Conservation (phyloP, 805 yeast species). For the Jamesozyma jinghongensis region DNA sequence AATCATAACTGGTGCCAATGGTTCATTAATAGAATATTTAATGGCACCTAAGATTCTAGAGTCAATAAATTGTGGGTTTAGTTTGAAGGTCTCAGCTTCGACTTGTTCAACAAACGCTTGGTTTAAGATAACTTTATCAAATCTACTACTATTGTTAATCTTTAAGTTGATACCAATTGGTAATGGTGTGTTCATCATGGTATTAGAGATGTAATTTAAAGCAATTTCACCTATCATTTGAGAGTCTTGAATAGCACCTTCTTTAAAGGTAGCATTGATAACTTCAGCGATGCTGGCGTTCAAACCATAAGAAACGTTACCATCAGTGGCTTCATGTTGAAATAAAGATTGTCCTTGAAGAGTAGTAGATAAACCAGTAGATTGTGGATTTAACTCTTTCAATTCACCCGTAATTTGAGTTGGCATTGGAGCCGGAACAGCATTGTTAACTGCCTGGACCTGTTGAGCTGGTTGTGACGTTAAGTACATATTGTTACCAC, state of each 20-base stretch:
- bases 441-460: conserved; percentile 2
- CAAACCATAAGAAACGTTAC: conserved; percentile 45
- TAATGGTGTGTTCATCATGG: conserved; percentile 19
- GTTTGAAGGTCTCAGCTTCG: conserved; percentile 35
- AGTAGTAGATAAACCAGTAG: conserved; percentile 36
- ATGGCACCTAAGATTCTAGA: conserved; percentile 71
- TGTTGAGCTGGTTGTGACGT: conserved; percentile 22
- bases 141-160: conserved; percentile 34
- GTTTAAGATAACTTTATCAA: conserved; percentile 43
- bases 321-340: conserved; percentile 39
- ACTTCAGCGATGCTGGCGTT: conserved; percentile 84
- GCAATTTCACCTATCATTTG: conserved; percentile 82
- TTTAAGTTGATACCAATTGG: conserved; percentile 39
- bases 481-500: neutral
- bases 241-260: conserved; percentile 51
- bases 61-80: conserved; percentile 42
- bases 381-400: conserved; percentile 33
- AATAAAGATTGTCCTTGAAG: conserved; percentile 29
- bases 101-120: conserved; percentile 44
- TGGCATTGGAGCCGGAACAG: conserved; percentile 10
- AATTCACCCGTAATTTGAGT: conserved; percentile 27
- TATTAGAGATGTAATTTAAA: conserved; percentile 47
- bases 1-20: conserved; percentile 56
- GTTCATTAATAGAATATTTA: conserved; percentile 53
- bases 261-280: conserved; percentile 61